Evolutionary conservation across 495 filamentous ascomycete species (phyloP), one percentile per base, ranked within the genome.

Genomic region (Filosporella fistucella): DNA sequence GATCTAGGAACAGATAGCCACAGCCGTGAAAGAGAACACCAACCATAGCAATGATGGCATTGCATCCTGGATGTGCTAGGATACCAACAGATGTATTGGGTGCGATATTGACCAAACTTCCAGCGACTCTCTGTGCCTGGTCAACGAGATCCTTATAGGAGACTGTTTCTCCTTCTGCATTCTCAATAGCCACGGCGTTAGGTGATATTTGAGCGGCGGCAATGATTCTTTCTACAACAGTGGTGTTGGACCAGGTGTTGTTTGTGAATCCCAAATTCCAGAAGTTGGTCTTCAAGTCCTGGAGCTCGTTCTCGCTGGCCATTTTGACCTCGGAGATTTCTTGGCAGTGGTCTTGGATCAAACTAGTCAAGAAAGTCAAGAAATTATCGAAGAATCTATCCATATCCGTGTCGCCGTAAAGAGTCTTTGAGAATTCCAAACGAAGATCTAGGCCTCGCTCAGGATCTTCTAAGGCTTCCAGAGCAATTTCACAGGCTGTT

Each of bases 331-430:
- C 28, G n/a, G 8, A 8, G 7, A 65, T 55, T 8, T 62, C 54
- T 28, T 64, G 62, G 6, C 58, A 55, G 37, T 62, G 59, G 42
- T 64, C 62, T 9, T 55, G 42, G 47, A 65, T 54, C 33, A 57
- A 37, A 37, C 56, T 62, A 9, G 40, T 47, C 12, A 62, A 23
- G 42, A 60, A 65, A 11, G 47, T 25, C 9, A 58, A 20, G 47
- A 65, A 65, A 18, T 64, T 65, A 21, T 62, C 59, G 16, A 64
- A 51, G 51, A 64, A 65, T 20, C 56, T 47, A 4, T 45, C 50
- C 62, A 65, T 65, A 14, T 63, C 58, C 5, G 52, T 26, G 11
- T 40, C 42, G n/a, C 43, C 52, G 30, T 65, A 65, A 10, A 64
- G 32, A 13, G 38, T 47, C 8, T 54, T 57, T 1, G 38, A 46